Evolutionary conservation across 148 eudicot species (phyloP), one percentile per base, ranked within the genome.

Genomic region (Limonium bicolor): DNA sequence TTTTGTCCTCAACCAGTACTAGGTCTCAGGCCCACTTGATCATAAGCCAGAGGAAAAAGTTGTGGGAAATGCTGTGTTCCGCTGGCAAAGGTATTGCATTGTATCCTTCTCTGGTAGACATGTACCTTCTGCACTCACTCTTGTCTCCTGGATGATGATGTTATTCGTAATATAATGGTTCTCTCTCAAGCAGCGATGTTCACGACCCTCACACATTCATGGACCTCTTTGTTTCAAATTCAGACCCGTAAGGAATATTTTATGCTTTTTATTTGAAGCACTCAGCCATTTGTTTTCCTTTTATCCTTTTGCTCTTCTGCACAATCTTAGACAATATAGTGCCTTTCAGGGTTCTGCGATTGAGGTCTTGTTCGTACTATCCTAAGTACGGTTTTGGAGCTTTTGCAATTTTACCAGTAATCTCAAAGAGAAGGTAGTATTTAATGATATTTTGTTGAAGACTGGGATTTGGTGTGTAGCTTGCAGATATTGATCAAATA

Each of bases 141-240:
- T 48, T 20, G 15, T 23, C 42, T 32, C 38, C 29, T n/a, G n/a
- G n/a, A n/a, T n/a, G n/a, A n/a, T n/a, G n/a, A n/a, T n/a, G 12
- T 37, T 56, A 45, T 47, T 35, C 23, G 11, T 10, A 23, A 35
- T 52, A 41, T 11, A 25, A 27, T 47, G 7, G 33, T 46, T 34
- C 26, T 41, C n/a, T 57, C 55, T 31, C 36, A 54, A 44, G 39
- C 71, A 83, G 94, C 61, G 81, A 83, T 64, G 71, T 71, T 60
- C 63, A 74, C 49, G 94, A 88, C 68, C 94, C 97, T 49, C 94
- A 88, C 58, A 88, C 94, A 34, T 88, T 88, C 58, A 42, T 74
- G 53, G 97, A 88, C 58, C 64, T 88, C 28, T 74, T 55, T 38
- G 92, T 83, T 37, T 77, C 92, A 21, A 88, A 60, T 52, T 54